Base-by-base conservation (phyloP, 345 rosid genomes). In the Hevea brasiliensis region DNA sequence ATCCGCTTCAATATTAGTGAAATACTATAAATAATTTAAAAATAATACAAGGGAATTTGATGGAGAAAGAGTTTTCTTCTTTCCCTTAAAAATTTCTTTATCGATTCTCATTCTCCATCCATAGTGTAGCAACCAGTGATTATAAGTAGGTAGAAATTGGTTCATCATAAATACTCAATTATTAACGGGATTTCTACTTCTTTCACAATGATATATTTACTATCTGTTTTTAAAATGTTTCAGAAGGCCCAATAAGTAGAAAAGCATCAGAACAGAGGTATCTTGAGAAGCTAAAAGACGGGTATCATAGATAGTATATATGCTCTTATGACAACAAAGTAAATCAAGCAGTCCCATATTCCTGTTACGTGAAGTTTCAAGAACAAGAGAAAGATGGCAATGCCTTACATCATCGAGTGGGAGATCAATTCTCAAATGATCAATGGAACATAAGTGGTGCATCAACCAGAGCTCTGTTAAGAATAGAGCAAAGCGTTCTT, bases 281-380 rank as follows among this genome's bases (percentile, higher is more conserved):
- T 42, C 79, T 65, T 66, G 79, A 77, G 76, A 77, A 81, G 62
- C 73, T 66, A 54, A 81, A 81, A 67, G 76, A 77, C 76, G 77
- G 37, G 37, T 32, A 32, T 32, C 37, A 1, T 32, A 32, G 4
- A 32, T 32, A 32, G 37, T 32, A 32, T 2, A 32, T 32, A 32
- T n/a, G n/a, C n/a, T n/a, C 37, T 48, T 35, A n/a, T 47, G 68
- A 32, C 48, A 72, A 50, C 48, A 15, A 47, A 37, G 29, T 62
- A 72, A 68, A 24, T 72, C 56, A 56, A 32, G 47, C 37, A 41
- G 74, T 59, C 17, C 79, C 77, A 84, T 74, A 72, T 74, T 75
- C 76, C 74, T 84, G 84, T 79, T 84, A 84, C 84, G 71, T 84
- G 87, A 84, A 84, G 84, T 83, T 84, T 79, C 65, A 84, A 74